A percentile compares a stretch with the other conserved stretches of the same genome.
Evolutionary conservation across 495 filamentous ascomycete genomes (phyloP).

Genomic region (Lophiostoma macrostomum): DNA sequence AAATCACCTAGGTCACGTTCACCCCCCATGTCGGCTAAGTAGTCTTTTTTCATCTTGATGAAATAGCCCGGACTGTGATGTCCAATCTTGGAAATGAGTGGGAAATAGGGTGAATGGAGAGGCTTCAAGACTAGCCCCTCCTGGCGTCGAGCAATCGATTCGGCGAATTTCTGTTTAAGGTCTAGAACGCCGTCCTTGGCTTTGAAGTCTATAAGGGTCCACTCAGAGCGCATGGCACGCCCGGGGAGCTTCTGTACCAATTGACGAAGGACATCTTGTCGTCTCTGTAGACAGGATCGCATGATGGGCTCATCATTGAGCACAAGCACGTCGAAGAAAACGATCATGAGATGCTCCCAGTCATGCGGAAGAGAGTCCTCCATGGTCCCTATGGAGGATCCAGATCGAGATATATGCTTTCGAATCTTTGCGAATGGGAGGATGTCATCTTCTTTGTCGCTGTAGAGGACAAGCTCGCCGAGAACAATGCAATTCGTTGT

Average conservation of each 20-base stretch:
- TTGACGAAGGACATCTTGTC: conserved; percentile 57
- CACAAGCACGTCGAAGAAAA: conserved; percentile 76
- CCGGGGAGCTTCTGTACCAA: conserved; percentile 57
- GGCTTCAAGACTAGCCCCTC: conserved; percentile 82
- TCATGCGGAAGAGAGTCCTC: conserved; percentile 68
- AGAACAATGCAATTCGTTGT: conserved; percentile 69
- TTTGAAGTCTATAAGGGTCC: conserved; percentile 62
- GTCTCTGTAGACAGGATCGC: conserved; percentile 55
- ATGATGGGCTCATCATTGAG: conserved; percentile 67
- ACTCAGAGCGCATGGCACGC: conserved; percentile 57
- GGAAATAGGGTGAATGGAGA: conserved; percentile 72
- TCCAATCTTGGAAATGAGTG: conserved; percentile 44
- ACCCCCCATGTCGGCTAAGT: conserved; percentile 75
- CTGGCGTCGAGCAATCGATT: conserved; percentile 59
- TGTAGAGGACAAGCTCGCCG: conserved; percentile 78
- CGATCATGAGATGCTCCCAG: conserved; percentile 77
- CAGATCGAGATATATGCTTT: conserved; percentile 73
- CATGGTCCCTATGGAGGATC: conserved; percentile 62
- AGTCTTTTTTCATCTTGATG: conserved; percentile 90
- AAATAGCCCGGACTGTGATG: conserved; percentile 38
- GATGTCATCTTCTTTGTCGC: conserved; percentile 58
- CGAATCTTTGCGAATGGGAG: conserved; percentile 75
- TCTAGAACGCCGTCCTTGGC: conserved; percentile 41
- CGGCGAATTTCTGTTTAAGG: conserved; percentile 62
- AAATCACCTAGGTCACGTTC: conserved; percentile 82